phyloP scores from a whole-genome alignment of 352 stramenopile genomes.

The Pythium brachiatum region DNA sequence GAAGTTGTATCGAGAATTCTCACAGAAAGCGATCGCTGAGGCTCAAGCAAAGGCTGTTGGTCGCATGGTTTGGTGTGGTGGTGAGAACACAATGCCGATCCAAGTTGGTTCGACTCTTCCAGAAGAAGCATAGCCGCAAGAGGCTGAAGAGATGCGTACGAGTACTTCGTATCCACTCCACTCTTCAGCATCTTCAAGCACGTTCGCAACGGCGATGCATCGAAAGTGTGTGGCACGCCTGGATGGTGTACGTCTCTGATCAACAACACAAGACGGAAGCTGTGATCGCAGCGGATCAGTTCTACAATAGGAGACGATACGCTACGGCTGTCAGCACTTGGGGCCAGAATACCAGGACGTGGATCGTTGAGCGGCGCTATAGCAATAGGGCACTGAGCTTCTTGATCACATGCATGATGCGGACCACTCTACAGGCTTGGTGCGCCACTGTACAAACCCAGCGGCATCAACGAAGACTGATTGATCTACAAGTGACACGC shows the following conservation, averaged over 20 bases:
- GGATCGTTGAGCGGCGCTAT: background rate
- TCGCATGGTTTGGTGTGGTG: background rate
- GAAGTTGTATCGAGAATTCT: background rate
- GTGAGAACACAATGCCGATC: conserved; percentile 6
- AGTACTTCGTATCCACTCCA: background rate
- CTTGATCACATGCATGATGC: conserved; percentile 30
- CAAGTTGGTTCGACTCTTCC: conserved; percentile 17
- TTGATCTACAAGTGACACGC: background rate
- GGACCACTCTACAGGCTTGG: conserved; percentile 29
- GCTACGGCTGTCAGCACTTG: conserved; percentile 11
- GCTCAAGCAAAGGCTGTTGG: background rate
- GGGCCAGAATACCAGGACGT: background rate
- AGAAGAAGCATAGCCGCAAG: conserved; percentile 14
- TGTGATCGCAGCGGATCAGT: background rate
- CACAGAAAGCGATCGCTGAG: background rate
- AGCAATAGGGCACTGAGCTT: conserved; percentile 27
- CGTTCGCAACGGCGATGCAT: background rate
- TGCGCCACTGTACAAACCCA: conserved; percentile 17
- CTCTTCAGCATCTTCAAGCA: background rate
- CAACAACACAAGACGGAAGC: background rate
- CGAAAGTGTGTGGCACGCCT: conserved; percentile 16
- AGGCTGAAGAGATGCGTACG: background rate
- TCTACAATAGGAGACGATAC: conserved; percentile 11
- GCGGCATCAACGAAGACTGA: background rate
- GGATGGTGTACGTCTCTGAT: background rate